Percentiles rank a stretch among this genome's conserved stretches.
phyloP scores from a whole-genome alignment of 2,329 filamentous ascomycete genomes.

The Fusarium zealandicum region DNA sequence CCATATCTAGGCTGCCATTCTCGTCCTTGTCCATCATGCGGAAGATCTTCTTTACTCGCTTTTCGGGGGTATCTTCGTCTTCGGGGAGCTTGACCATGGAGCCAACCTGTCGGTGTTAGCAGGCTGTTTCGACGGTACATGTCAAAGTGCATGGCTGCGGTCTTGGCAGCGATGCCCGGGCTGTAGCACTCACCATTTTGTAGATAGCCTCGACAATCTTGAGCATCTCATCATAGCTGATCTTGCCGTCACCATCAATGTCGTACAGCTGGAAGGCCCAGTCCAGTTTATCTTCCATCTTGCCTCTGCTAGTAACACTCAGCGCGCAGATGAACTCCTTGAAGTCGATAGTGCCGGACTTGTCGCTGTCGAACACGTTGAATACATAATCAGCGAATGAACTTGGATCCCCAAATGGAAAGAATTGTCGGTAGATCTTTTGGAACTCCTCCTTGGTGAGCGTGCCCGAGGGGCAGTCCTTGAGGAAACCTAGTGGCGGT shows the following conservation, averaged over 20 bases:
- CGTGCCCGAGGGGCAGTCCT: slow-evolving; percentile 96
- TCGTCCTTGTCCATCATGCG: slow-evolving; percentile 99
- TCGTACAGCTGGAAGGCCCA: slow-evolving; percentile 99
- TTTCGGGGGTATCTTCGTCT: slow-evolving; percentile 98
- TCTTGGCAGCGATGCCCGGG: too few species aligned
- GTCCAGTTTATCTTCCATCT: slow-evolving; percentile 99
- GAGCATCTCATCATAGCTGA: slow-evolving; percentile 99
- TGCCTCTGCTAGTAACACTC: slow-evolving; percentile 94
- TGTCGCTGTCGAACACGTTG: slow-evolving; percentile 98
- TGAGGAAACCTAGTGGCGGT: slow-evolving; percentile 78
- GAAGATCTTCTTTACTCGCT: slow-evolving; percentile 98
- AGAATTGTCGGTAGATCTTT: slow-evolving; percentile 99
- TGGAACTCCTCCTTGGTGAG: slow-evolving; percentile 99
- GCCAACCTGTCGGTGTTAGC: slow-evolving; percentile 71
- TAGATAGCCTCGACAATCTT: slow-evolving; percentile 99
- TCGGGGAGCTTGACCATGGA: slow-evolving; percentile 99
- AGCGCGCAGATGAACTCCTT: slow-evolving; percentile 99
- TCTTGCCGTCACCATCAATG: slow-evolving; percentile 98
- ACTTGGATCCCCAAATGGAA: slow-evolving; percentile 96
- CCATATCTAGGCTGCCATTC: slow-evolving; percentile 95
- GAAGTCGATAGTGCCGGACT: slow-evolving; percentile 97
- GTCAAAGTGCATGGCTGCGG: neutral
- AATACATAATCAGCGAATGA: slow-evolving; percentile 99
- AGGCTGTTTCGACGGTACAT: neutral
- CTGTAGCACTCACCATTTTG: slow-evolving; percentile 79